Evolutionary conservation across 495 filamentous ascomycete species (phyloP), one percentile per base, ranked within the genome.

Genomic region (Trichoderma erinaceum): DNA sequence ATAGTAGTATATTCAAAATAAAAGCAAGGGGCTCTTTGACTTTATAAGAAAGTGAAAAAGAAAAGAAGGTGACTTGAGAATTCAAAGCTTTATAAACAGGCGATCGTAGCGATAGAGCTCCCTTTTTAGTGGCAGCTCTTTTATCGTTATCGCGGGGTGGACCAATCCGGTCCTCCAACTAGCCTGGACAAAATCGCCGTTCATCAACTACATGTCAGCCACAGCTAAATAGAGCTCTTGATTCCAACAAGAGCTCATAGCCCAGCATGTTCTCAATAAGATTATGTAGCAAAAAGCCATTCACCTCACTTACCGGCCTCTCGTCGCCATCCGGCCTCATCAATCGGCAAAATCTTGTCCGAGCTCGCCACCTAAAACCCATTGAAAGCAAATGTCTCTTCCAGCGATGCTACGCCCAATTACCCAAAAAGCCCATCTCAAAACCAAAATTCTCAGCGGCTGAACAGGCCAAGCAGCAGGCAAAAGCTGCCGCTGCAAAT

Each of bases 131-230:
- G 44, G 44, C 44, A n/a, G 44, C 43, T 46, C 43, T 18, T 46
- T 48, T 61, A 61, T 61, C 56, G 56, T 61, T 61, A 61, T 61
- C 56, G 56, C 56, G 16, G 25, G 56, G 35, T 61, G 56, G 56
- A 29, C 56, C 56, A 32, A 61, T 32, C n/a, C 35, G 35, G 35
- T 38, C 35, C 35, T 38, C 35, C 35, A 38, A 38, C 35, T 38
- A 38, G 35, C 44, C 44, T 48, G 44, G 44, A 56, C n/a, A n/a
- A n/a, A 56, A 56, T 0, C 21, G 21, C 16, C 50, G 5, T 46
- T 3, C 43, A 46, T 46, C 18, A 4, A 46, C 18, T 29, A 29
- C 29, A 29, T 29, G 12, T 44, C 43, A 46, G 43, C 43, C 43
- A 15, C 12, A 15, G 12, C 18, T 46, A 2, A 52, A 21, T 52